Conservation (phyloP, 225 moss, liverwort and hornwort species). For the Anthoceros angustus region DNA sequence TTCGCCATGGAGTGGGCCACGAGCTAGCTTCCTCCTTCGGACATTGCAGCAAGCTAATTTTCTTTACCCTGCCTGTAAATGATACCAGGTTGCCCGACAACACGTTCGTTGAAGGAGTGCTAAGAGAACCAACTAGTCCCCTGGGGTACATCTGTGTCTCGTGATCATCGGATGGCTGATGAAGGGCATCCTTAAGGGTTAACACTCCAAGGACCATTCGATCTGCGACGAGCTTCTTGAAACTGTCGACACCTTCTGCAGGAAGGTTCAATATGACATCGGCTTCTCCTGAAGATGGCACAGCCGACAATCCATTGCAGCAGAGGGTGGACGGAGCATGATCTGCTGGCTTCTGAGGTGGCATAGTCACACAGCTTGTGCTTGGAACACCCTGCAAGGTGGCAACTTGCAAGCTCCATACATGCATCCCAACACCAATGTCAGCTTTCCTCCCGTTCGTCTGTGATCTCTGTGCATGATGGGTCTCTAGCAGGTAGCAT, state of each 20-base stretch:
- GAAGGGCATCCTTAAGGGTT: not conserved
- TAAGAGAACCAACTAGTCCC: not conserved
- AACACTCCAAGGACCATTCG: not conserved
- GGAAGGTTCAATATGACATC: not conserved
- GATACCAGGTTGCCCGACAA: not conserved
- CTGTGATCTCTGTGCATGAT: not conserved
- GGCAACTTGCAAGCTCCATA: constrained; percentile 1
- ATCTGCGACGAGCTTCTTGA: not conserved
- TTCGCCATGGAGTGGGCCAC: not conserved
- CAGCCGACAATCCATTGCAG: not conserved
- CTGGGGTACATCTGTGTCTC: not conserved
- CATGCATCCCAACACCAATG: not conserved
- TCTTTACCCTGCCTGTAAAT: not conserved
- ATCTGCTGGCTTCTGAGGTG: not conserved
- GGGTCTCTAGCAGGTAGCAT: not conserved
- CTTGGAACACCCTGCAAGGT: not conserved
- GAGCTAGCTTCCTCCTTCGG: not conserved
- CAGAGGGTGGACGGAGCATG: not conserved
- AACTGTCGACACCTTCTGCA: not conserved
- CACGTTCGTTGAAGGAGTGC: not conserved
- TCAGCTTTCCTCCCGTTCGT: not conserved
- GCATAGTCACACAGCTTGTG: not conserved
- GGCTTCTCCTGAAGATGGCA: not conserved
- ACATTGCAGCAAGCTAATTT: not conserved
- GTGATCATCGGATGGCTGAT: not conserved